Evolutionary conservation across 257 asterid genomes (phyloP), one percentile per base, ranked within the genome.

Genomic region (Fraxinus quadrangulata): DNA sequence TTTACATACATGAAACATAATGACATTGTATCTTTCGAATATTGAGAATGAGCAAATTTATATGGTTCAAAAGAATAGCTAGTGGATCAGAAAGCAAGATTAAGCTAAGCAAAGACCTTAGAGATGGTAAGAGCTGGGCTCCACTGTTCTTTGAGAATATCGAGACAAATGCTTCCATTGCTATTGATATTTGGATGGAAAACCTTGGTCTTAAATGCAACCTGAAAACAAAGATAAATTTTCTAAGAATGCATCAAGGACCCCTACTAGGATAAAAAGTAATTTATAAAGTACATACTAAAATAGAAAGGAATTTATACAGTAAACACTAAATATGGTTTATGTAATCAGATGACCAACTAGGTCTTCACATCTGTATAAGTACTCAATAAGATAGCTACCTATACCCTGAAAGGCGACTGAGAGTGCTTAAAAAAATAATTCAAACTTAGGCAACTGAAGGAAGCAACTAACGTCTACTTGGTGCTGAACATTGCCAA

Each of bases 61-160:
- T 17, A 54, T 65, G 74, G 17, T 54, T n/a, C 65, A 54, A 54
- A 54, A n/a, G 69, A 63, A 16, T 19, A 40, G 21, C 39, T 33
- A 54, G 31, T 10, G 31, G 24, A 75, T 36, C 42, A 30, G 45
- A 6, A 31, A 67, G 42, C 19, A 74, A 36, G 73, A 28, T 4
- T 16, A 19, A 65, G 42, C 30, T 19, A 30, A 76, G 33, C 13
- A 28, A 23, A 24, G 7, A 76, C 87, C 85, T 84, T 84, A 2
- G 87, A 84, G 71, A 79, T 83, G 75, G 83, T 79, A 30, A 79
- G 81, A 16, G 83, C 86, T 3, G 81, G 83, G 81, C 83, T 79
- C 86, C 81, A 83, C 67, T 83, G 84, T 30, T 84, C 87, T 71
- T 84, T 77, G 34, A 83, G 83, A 75, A 84, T 84, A 78, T 84